These are phyloP conservation scores for Eragrostis curvula DNA, from an alignment of 176 grass and related monocot genomes.

Conservation along the genomic window DNA sequence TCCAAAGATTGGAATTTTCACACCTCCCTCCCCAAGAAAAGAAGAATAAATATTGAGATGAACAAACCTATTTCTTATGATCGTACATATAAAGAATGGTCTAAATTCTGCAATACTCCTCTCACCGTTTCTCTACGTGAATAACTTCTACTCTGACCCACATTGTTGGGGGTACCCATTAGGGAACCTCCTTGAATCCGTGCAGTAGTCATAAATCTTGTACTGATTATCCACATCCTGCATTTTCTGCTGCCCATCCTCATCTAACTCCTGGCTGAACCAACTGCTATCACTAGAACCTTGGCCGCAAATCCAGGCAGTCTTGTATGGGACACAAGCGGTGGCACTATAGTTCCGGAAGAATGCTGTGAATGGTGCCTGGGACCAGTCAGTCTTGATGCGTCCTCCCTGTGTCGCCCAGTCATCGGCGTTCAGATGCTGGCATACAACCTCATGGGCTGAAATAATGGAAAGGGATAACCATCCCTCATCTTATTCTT, in stretches of 20 bases:
- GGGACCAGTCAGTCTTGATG: slow-evolving; percentile 62
- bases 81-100: too few relatives aligned
- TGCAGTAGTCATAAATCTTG: slow-evolving; percentile 68
- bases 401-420: slow-evolving; percentile 56
- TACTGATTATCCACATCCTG: slow-evolving; percentile 36
- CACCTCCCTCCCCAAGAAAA: background rate
- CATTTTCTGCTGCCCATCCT: slow-evolving; percentile 30
- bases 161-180: slow-evolving; percentile 47
- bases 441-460: slow-evolving; percentile 63
- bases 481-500: slow-evolving; percentile 53
- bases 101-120: background rate
- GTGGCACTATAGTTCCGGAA: slow-evolving; percentile 51
- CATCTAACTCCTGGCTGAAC: slow-evolving; percentile 47
- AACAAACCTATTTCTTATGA: too few relatives aligned
- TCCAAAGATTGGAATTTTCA: background rate
- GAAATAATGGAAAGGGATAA: slow-evolving; percentile 46
- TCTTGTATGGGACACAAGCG: slow-evolving; percentile 31
- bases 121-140: background rate
- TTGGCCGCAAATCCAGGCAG: slow-evolving; percentile 47
- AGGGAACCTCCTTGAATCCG: slow-evolving; percentile 52
- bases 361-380: slow-evolving; percentile 53
- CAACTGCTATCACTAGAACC: slow-evolving; percentile 33
- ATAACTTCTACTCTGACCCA: slow-evolving; percentile 25
- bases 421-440: slow-evolving; percentile 56
- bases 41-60: too few relatives aligned